These are phyloP conservation scores for Asterochloris sp. DNA, from an alignment of 139 green algal genomes.

Conservation along the genomic window DNA sequence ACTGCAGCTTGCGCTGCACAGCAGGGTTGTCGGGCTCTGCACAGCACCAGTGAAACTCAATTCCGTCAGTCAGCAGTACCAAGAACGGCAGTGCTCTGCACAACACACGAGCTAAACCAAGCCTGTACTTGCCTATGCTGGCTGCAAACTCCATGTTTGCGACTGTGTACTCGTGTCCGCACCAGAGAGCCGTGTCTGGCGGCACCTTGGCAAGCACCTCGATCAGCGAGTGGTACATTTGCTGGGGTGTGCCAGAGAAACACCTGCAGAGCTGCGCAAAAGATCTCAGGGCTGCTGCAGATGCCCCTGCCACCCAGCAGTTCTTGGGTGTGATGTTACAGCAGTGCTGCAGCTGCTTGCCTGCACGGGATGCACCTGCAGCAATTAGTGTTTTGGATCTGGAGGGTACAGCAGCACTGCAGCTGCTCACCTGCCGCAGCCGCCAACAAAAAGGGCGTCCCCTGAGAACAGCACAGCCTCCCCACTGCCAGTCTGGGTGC, in stretches of 20 bases:
- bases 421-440: conserved; percentile 11
- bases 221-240: conserved; percentile 13
- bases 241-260: neutral
- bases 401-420: no score
- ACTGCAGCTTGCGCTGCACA: no score
- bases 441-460: conserved; percentile 19
- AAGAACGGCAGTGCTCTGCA: neutral
- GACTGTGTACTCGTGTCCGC: conserved; percentile 15
- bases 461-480: conserved; percentile 4
- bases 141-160: conserved; percentile 15
- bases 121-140: neutral
- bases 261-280: neutral
- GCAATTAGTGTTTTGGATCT: no score
- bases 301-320: neutral
- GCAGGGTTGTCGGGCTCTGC: no score
- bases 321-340: neutral
- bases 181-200: neutral
- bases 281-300: neutral
- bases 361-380: no score
- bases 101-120: neutral
- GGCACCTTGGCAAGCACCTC: conserved; percentile 6
- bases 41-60: no score
- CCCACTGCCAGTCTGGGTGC: neutral
- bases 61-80: neutral
- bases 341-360: neutral